Percentiles rank a stretch among this genome's conserved stretches.
Conservation (phyloP, 140 eudicot species). For the Erigeron philadelphicus region DNA sequence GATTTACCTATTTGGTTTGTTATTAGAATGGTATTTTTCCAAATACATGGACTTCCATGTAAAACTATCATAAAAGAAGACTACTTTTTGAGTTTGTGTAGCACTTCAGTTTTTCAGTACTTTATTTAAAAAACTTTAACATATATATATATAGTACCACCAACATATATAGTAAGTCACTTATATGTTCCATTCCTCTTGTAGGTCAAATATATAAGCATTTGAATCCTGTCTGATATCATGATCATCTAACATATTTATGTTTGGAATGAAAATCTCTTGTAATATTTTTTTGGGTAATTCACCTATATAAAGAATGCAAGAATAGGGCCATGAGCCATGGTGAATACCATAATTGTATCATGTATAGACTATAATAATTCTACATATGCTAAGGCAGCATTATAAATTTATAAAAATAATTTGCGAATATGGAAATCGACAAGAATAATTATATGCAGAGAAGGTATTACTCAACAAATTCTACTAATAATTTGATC, state of each 20-base stretch:
- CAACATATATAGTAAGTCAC: conserved; percentile 23
- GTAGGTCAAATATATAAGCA: neutral
- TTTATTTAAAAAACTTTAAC: neutral
- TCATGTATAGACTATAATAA: no score
- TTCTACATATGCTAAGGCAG: no score
- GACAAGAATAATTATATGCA: no score
- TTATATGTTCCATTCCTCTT: neutral
- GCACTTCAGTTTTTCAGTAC: neutral
- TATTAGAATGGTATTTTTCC: neutral
- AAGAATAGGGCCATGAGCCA: no score
- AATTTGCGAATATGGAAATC: no score
- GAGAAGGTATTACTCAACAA: no score
- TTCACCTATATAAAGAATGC: no score
- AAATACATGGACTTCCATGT: conserved; percentile 13
- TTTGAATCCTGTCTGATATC: conserved; percentile 1
- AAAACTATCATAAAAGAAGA: conserved; percentile 10
- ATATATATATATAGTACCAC: neutral
- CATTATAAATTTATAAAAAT: no score
- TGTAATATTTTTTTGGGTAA: no score
- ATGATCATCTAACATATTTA: neutral
- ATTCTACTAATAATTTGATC: neutral
- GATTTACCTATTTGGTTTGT: neutral
- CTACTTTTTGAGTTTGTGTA: neutral
- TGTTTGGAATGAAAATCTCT: no score
- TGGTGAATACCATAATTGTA: no score